These are phyloP conservation scores for Metschnikowia continentalis DNA, from an alignment of 805 yeast species.

Conservation along the genomic window DNA sequence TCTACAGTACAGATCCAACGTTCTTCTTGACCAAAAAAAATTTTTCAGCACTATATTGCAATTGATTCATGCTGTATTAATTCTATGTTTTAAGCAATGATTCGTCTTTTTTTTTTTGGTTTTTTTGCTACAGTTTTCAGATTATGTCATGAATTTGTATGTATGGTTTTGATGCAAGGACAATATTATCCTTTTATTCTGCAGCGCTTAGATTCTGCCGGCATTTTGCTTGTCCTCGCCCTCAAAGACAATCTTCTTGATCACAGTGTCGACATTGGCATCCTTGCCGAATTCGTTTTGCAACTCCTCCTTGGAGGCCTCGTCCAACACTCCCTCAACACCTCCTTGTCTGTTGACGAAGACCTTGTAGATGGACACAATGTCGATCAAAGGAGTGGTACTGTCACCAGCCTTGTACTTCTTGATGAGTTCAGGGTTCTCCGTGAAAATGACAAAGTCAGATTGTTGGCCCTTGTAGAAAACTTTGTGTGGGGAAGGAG, in stretches of 20 bases:
- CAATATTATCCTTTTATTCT: not conserved
- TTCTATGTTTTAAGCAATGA: not conserved
- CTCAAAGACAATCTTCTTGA: constrained; percentile 53
- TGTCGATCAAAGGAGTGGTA: constrained; percentile 54
- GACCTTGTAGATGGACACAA: constrained; percentile 63
- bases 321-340: constrained; percentile 64
- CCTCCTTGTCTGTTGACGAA: constrained; percentile 64
- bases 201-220: constrained; percentile 6
- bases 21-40: too few relatives aligned
- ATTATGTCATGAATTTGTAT: not conserved
- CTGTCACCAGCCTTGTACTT: constrained; percentile 49
- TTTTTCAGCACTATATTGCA: too few relatives aligned
- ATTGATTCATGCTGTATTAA: too few relatives aligned
- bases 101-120: not conserved
- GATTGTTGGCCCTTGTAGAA: constrained; percentile 61
- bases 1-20: too few relatives aligned
- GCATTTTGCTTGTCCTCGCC: constrained; percentile 50
- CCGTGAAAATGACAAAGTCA: constrained; percentile 66
- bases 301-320: constrained; percentile 64
- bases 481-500: constrained; percentile 43
- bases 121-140: too few relatives aligned
- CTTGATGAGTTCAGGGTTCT: constrained; percentile 45
- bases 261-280: constrained; percentile 49
- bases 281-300: constrained; percentile 63
- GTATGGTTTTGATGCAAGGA: not conserved